phyloP scores from a whole-genome alignment of 441 rosid genomes.

The Populus hybrid region DNA sequence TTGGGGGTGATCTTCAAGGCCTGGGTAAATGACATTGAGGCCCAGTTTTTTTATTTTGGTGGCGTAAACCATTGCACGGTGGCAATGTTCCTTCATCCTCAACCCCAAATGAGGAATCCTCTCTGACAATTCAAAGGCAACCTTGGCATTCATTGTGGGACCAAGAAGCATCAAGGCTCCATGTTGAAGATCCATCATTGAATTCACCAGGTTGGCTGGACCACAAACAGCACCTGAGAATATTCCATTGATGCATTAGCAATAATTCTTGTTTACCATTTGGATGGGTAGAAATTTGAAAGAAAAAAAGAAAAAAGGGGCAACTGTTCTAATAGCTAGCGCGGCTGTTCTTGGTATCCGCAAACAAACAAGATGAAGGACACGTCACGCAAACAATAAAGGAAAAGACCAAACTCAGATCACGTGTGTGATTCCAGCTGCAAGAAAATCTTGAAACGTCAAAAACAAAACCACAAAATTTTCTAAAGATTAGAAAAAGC shows the following conservation, averaged over 20 bases:
- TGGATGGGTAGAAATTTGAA: background rate
- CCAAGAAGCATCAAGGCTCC: slow-evolving; percentile 90
- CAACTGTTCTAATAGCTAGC: too few relatives aligned
- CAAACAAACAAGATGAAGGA: background rate
- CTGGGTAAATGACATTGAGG: slow-evolving; percentile 76
- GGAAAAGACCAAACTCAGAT: slow-evolving; percentile 2
- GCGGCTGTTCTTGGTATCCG: too few relatives aligned
- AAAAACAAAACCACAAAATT: background rate
- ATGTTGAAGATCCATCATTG: slow-evolving; percentile 93
- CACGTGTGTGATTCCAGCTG: background rate
- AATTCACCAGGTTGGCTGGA: slow-evolving; percentile 69
- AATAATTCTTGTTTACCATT: background rate
- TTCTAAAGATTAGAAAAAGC: background rate
- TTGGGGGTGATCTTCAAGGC: slow-evolving; percentile 75
- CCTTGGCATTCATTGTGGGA: slow-evolving; percentile 95
- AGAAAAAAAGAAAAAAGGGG: background rate
- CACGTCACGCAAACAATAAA: slow-evolving; percentile 1
- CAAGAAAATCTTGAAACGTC: background rate
- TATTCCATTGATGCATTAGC: background rate
- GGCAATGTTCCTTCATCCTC: slow-evolving; percentile 88
- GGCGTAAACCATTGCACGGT: slow-evolving; percentile 66
- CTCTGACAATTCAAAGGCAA: slow-evolving; percentile 82
- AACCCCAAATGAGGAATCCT: slow-evolving; percentile 79
- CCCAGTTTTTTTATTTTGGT: slow-evolving; percentile 66
- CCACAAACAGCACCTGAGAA: slow-evolving; percentile 89